Evolutionary conservation across 2,329 filamentous ascomycete genomes (phyloP).

Genomic region (Ceratocystis diversiconidia): DNA sequence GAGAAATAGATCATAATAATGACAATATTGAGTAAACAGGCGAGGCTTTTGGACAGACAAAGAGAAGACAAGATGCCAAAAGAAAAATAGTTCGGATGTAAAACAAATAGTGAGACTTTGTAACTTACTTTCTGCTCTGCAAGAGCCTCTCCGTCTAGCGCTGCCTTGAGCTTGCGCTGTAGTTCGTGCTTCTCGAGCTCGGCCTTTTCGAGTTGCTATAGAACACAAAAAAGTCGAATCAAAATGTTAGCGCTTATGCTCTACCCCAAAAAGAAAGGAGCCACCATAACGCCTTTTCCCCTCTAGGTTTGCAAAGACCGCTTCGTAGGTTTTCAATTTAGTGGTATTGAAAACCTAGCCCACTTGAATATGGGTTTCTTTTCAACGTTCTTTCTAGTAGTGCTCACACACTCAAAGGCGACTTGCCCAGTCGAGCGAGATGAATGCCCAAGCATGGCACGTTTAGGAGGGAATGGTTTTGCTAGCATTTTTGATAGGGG

Average conservation of each 20-base stretch:
- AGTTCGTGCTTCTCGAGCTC: slow-evolving; percentile 43
- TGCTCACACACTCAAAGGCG: slow-evolving; percentile 16
- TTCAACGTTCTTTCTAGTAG: too few species aligned
- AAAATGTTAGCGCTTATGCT: slow-evolving; percentile 2
- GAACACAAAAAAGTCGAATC: slow-evolving; percentile 8
- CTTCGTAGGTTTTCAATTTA: not conserved
- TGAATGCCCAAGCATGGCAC: slow-evolving; percentile 6
- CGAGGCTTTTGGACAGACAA: not conserved
- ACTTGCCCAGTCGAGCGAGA: slow-evolving; percentile 15
- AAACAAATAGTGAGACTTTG: not conserved
- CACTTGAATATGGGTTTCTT: not conserved
- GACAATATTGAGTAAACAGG: not conserved
- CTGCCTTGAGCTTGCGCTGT: slow-evolving; percentile 39
- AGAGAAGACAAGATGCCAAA: not conserved
- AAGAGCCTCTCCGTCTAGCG: slow-evolving; percentile 35
- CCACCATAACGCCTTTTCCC: not conserved
- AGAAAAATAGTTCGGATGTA: slow-evolving; percentile 1
- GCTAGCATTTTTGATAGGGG: not conserved
- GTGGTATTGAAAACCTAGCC: not conserved
- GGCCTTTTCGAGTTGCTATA: slow-evolving; percentile 43
- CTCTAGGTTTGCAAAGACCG: not conserved
- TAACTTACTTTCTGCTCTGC: slow-evolving; percentile 40
- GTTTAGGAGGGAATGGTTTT: slow-evolving; percentile 6
- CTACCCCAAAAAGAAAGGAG: not conserved
- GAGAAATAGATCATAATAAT: not conserved